Base-by-base conservation (phyloP, 768 basidiomycete species). In the Amanita molliuscula region DNA sequence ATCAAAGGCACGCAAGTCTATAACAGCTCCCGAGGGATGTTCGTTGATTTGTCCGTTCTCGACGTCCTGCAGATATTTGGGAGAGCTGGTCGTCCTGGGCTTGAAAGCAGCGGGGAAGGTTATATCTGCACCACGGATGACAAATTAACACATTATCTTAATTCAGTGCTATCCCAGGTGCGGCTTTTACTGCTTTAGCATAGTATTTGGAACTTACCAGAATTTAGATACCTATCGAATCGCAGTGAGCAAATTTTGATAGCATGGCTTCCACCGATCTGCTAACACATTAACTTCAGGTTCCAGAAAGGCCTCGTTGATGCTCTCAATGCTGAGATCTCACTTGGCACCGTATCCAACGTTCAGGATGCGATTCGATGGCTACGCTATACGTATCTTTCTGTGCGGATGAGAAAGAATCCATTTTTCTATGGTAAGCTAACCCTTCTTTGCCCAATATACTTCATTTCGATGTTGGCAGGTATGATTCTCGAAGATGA, bases 1-100 rank as follows among this genome's bases (percentile, higher is more conserved):
- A 97, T 96, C 70, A 99, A 99, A 66, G 96, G 96, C 7, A 99
- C 96, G 1, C 90, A 98, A 59, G 75, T 99, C 1, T 99, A 98
- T 62, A 90, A 99, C 60, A 88, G 88, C 52, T 74, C 81, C 3
- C 88, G 84, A 61, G 94, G 96, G 55, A 73, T 84, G 20, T 96
- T 98, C 59, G 82, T 88, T 36, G 93, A 99, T 61, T 73, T 99
- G 16, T 88, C 94, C 2, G 82, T 98, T 10, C 72, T 99, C 43
- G 96, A 99, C 64, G 96, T 99, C 2, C 69, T 99, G 3, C 94
- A 99, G 71, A 89, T 99, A 18, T 98, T 99, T 58, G 96, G 96
- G 56, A 82, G 96, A 65, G 96, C 96, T 48, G 96, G 91, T 33
- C 77, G 88, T 33, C 88, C 88, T 0, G 88, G 84, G 9, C 62